Evolutionary conservation across 257 asterid genomes (phyloP).

Genomic region (Coffea eugenioides): DNA sequence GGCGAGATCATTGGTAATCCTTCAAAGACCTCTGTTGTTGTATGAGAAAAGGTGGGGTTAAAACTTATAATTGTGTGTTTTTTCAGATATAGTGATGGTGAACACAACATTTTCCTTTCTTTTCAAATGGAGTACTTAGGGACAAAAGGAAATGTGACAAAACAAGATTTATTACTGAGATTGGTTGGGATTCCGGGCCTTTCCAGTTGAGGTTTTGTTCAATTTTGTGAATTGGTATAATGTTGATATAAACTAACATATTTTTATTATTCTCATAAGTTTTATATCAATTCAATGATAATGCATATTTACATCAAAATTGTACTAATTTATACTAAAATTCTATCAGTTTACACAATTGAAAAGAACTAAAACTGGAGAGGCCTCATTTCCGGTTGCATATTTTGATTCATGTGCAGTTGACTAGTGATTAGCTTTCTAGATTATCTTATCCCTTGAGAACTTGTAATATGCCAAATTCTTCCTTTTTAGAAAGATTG

Average conservation of each 20-base stretch:
- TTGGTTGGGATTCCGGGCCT: too few relatives aligned
- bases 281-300: too few relatives aligned
- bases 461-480: neutral
- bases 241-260: too few relatives aligned
- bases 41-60: constrained; percentile 25
- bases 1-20: constrained; percentile 33
- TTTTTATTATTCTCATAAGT: too few relatives aligned
- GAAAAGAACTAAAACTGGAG: too few relatives aligned
- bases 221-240: too few relatives aligned
- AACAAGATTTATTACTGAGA: neutral
- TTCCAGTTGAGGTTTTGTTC: too few relatives aligned
- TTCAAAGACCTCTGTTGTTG: constrained; percentile 43
- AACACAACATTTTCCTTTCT: neutral
- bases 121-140: neutral
- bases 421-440: neutral
- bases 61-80: too few relatives aligned
- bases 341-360: too few relatives aligned
- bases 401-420: neutral
- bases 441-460: neutral
- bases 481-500: neutral
- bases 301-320: too few relatives aligned
- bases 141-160: neutral
- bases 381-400: neutral
- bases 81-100: neutral
- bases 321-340: too few relatives aligned